phyloP scores from a whole-genome alignment of 2,329 filamentous ascomycete species.

The Aspergillus sp. region DNA sequence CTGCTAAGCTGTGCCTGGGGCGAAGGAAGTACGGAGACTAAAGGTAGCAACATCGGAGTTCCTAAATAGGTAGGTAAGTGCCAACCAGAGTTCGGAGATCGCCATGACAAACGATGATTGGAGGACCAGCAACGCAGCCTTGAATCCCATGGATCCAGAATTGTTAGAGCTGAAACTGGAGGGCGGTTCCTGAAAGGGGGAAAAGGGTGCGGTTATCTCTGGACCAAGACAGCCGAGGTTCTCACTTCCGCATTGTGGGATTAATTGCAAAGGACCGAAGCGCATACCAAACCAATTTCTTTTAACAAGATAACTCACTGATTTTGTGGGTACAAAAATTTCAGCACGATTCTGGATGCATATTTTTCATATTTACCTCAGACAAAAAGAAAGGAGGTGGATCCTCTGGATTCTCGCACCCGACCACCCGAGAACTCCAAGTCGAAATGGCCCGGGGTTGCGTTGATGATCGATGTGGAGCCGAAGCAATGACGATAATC shows the following conservation, averaged over 20 bases:
- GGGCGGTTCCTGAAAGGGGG: slow-evolving; percentile 8
- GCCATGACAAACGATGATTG: neutral
- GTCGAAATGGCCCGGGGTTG: slow-evolving; percentile 6
- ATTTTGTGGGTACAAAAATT: neutral
- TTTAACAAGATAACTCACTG: neutral
- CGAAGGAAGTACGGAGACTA: neutral
- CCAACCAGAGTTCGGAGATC: slow-evolving; percentile 4
- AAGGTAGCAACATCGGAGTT: neutral
- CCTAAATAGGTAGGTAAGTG: neutral
- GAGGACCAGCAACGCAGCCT: neutral
- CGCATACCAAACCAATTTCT: neutral
- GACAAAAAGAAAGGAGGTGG: neutral
- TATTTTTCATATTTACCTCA: neutral
- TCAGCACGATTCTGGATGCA: neutral
- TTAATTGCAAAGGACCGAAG: neutral
- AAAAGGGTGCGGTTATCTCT: slow-evolving; percentile 5
- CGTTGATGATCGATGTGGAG: slow-evolving; percentile 8
- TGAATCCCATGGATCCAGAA: neutral
- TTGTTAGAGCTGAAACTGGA: slow-evolving; percentile 5
- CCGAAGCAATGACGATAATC: slow-evolving; percentile 8
- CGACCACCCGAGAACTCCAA: neutral
- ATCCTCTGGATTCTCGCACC: neutral
- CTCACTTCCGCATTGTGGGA: neutral
- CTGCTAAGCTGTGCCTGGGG: neutral
- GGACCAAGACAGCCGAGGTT: slow-evolving; percentile 5